Conservation (phyloP, 2,329 filamentous ascomycete species). For the Neospermospora avenae region DNA sequence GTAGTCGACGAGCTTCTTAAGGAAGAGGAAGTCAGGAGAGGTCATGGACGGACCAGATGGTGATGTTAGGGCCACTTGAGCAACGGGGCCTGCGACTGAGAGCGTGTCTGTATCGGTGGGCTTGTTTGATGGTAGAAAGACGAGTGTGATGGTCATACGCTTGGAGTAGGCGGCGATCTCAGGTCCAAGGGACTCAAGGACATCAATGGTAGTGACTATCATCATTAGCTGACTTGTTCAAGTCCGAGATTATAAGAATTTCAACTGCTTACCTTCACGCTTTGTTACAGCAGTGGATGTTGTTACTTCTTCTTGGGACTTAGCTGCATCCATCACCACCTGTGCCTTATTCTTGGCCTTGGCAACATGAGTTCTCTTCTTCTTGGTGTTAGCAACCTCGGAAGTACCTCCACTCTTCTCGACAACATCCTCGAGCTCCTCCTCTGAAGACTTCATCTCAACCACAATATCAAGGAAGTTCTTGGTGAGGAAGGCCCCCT, state of each 20-base stretch:
- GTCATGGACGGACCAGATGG: background rate
- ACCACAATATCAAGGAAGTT: constrained; percentile 23
- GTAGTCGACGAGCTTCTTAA: constrained; percentile 4
- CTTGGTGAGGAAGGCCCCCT: constrained; percentile 13
- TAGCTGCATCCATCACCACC: background rate
- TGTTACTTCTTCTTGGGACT: background rate
- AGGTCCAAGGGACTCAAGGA: constrained; percentile 17
- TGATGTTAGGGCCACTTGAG: background rate
- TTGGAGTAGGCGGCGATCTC: constrained; percentile 13
- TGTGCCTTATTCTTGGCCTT: background rate
- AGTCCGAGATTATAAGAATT: background rate
- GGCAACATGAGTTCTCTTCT: background rate
- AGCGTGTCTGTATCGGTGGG: background rate
- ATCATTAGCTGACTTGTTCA: background rate
- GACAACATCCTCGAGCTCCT: background rate
- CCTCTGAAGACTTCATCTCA: background rate
- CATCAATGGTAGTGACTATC: constrained; percentile 12
- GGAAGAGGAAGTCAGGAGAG: constrained; percentile 1
- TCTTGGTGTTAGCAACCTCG: background rate
- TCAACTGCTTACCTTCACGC: background rate
- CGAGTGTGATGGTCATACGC: constrained; percentile 19
- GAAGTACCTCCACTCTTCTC: background rate
- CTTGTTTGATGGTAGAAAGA: constrained; percentile 10
- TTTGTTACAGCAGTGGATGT: background rate
- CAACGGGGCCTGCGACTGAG: background rate